Conservation (phyloP, 371 early-diverging fungal genomes). For the Furculomyces boomerangus region DNA sequence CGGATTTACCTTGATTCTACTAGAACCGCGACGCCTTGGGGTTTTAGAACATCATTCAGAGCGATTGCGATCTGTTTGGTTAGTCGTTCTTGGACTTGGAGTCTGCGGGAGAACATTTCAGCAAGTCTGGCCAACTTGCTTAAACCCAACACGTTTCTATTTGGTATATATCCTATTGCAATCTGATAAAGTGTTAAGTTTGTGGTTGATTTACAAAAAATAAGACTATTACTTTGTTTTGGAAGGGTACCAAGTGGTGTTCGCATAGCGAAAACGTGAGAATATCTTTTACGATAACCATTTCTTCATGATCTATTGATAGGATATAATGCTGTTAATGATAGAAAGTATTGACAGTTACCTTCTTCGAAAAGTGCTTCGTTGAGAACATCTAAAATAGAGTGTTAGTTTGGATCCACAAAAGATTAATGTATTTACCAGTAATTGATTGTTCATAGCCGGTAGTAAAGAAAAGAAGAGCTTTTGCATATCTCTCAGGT, state of each 20-base stretch:
- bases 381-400: conserved; percentile 44
- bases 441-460: conserved; percentile 81
- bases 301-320: conserved; percentile 81
- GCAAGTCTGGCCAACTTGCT: conserved; percentile 94
- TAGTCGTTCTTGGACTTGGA: conserved; percentile 94
- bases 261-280: conserved; percentile 92
- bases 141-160: conserved; percentile 84
- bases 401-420: neutral
- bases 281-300: conserved; percentile 93
- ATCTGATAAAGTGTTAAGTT: conserved; percentile 43
- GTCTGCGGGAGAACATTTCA: conserved; percentile 88
- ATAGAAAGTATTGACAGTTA: conserved; percentile 11
- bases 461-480: conserved; percentile 89
- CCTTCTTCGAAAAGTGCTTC: conserved; percentile 92
- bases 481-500: conserved; percentile 92
- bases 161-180: conserved; percentile 91
- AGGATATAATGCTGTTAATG: neutral
- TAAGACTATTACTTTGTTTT: conserved; percentile 65
- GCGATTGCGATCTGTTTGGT: conserved; percentile 92
- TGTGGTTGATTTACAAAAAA: too few species aligned
- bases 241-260: conserved; percentile 96
- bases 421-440: conserved; percentile 26
- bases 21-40: conserved; percentile 93
- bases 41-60: conserved; percentile 74
- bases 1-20: conserved; percentile 74